phyloP scores from a whole-genome alignment of 164 flowering plant genomes.

The Saururus chinensis region DNA sequence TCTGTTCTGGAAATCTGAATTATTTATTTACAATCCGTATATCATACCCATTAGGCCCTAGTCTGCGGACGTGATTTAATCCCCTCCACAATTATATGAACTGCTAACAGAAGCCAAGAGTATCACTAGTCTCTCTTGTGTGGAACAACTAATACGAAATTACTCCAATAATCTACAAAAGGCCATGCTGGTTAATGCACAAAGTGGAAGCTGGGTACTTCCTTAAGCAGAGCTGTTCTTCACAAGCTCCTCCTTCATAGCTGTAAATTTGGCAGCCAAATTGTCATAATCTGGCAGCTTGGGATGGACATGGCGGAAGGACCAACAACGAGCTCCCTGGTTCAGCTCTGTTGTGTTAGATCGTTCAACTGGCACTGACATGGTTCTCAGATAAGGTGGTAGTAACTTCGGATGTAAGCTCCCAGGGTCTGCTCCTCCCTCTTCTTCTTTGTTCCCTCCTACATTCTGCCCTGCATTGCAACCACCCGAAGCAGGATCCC shows the following conservation, averaged over 20 bases:
- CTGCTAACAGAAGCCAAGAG: too few relatives aligned
- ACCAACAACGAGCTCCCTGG: constrained; percentile 22
- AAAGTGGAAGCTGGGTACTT: too few relatives aligned
- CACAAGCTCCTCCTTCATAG: constrained; percentile 36
- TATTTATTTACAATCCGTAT: too few relatives aligned
- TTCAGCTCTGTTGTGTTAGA: constrained; percentile 7
- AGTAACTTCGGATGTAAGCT: constrained; percentile 3
- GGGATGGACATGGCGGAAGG: constrained; percentile 64
- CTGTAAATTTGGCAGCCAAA: constrained; percentile 50
- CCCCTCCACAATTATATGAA: too few relatives aligned
- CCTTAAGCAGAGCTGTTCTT: background rate
- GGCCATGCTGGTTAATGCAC: too few relatives aligned
- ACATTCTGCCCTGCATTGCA: too few relatives aligned
- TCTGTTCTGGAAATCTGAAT: too few relatives aligned
- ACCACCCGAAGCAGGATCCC: background rate
- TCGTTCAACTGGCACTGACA: constrained; percentile 52
- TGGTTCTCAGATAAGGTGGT: constrained; percentile 38
- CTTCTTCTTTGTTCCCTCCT: constrained; percentile 2
- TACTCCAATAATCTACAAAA: too few relatives aligned
- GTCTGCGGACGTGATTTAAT: too few relatives aligned
- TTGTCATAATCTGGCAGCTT: constrained; percentile 79
- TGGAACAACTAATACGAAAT: too few relatives aligned
- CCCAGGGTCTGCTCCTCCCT: constrained; percentile 2
- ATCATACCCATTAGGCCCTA: too few relatives aligned
- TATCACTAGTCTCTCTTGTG: too few relatives aligned